Conservation (phyloP, 768 basidiomycete genomes). For the Sistotremastrum niveocremeum region DNA sequence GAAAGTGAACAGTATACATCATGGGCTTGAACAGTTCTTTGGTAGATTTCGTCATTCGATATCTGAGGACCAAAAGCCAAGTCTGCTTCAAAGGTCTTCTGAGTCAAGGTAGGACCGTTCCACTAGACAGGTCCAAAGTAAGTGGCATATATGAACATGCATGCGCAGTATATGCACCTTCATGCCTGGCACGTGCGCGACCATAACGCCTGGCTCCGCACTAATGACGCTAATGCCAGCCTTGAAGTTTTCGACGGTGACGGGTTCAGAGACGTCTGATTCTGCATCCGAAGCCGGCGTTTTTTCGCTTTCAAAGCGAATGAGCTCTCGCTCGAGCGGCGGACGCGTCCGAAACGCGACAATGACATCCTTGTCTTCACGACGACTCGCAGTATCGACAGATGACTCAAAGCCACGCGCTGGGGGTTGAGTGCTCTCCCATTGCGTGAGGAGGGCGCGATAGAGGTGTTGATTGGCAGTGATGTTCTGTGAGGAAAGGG, state of each 20-base stretch:
- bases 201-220: constrained; percentile 19
- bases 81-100: constrained; percentile 21
- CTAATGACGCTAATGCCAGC: constrained; percentile 17
- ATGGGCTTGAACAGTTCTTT: constrained; percentile 18
- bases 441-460: constrained; percentile 16
- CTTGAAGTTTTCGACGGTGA: constrained; percentile 13
- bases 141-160: not conserved
- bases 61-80: constrained; percentile 20
- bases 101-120: constrained; percentile 21
- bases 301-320: constrained; percentile 11
- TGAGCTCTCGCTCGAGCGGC: constrained; percentile 14
- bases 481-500: constrained; percentile 2
- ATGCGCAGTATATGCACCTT: constrained; percentile 12
- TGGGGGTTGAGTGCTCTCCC: constrained; percentile 13
- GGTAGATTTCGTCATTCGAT: constrained; percentile 22
- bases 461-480: constrained; percentile 17
- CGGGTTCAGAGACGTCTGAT: constrained; percentile 2
- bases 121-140: constrained; percentile 10
- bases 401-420: constrained; percentile 10
- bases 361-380: constrained; percentile 18
- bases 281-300: constrained; percentile 7
- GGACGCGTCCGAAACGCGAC: constrained; percentile 26
- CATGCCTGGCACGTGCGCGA: constrained; percentile 22
- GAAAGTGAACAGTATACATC: constrained; percentile 11
- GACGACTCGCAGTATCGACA: constrained; percentile 2